These are phyloP conservation scores for Buddleja alternifolia DNA, from an alignment of 257 asterid genomes.

Conservation along the genomic window DNA sequence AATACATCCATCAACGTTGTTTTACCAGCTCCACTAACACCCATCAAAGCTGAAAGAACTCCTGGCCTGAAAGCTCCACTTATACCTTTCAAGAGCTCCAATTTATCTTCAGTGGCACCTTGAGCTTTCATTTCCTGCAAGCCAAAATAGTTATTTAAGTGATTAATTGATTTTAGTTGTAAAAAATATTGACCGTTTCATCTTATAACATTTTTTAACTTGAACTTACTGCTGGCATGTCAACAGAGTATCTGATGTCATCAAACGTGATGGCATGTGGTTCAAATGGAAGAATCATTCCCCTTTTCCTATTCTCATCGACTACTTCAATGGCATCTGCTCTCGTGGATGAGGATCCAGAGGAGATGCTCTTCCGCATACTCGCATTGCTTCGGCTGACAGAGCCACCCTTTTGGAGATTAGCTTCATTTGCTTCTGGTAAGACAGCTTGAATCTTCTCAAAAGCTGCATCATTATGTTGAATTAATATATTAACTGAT, in stretches of 20 bases:
- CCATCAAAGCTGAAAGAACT: slow-evolving; percentile 63
- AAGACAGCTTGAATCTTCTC: slow-evolving; percentile 53
- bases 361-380: slow-evolving; percentile 7
- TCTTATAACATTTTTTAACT: neutral
- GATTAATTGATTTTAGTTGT: neutral
- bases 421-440: slow-evolving; percentile 36
- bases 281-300: slow-evolving; percentile 62
- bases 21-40: slow-evolving; percentile 71
- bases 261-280: slow-evolving; percentile 56
- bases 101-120: slow-evolving; percentile 43
- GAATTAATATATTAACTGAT: neutral
- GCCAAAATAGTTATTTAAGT: neutral
- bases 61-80: slow-evolving; percentile 61
- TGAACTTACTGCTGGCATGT: slow-evolving; percentile 51
- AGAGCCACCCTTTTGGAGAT: neutral
- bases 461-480: slow-evolving; percentile 39
- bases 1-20: slow-evolving; percentile 64
- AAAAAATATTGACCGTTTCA: neutral
- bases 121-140: slow-evolving; percentile 51
- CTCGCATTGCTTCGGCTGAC: neutral
- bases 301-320: slow-evolving; percentile 38
- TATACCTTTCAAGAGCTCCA: slow-evolving; percentile 48
- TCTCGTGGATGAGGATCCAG: slow-evolving; percentile 24
- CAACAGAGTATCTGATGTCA: slow-evolving; percentile 56
- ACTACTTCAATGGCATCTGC: slow-evolving; percentile 35